phyloP scores from a whole-genome alignment of 495 filamentous ascomycete species.

The Apodospora peruviana region DNA sequence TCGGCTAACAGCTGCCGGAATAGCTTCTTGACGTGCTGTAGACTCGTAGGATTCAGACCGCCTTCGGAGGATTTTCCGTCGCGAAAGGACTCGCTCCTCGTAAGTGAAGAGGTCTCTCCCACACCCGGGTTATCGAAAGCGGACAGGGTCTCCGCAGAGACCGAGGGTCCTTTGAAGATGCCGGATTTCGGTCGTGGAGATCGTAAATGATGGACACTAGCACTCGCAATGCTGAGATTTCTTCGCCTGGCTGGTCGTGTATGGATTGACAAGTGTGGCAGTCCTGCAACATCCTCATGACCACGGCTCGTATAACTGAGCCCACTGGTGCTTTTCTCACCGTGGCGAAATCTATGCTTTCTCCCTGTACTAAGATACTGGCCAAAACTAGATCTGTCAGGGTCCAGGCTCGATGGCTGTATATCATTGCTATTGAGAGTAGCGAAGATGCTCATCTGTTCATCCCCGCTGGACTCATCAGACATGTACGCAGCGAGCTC shows the following conservation, averaged over 20 bases:
- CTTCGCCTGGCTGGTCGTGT: slow-evolving; percentile 58
- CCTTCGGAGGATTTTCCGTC: slow-evolving; percentile 66
- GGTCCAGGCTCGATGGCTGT: slow-evolving; percentile 39
- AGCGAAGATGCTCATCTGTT: slow-evolving; percentile 81
- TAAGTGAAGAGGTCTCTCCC: slow-evolving; percentile 52
- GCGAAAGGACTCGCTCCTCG: slow-evolving; percentile 79
- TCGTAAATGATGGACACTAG: slow-evolving; percentile 54
- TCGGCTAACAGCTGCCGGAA: slow-evolving; percentile 79
- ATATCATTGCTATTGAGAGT: slow-evolving; percentile 51
- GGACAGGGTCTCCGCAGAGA: slow-evolving; percentile 37
- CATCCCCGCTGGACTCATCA: slow-evolving; percentile 87
- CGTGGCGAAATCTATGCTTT: slow-evolving; percentile 65
- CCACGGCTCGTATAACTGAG: slow-evolving; percentile 55
- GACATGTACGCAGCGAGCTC: slow-evolving; percentile 94
- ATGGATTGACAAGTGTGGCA: slow-evolving; percentile 45
- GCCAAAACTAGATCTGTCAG: slow-evolving; percentile 43
- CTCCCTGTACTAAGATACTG: slow-evolving; percentile 58
- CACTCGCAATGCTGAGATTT: slow-evolving; percentile 72
- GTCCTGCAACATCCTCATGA: slow-evolving; percentile 30
- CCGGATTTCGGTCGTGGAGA: slow-evolving; percentile 58
- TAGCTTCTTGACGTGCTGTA: slow-evolving; percentile 81
- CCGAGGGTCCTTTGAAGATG: slow-evolving; percentile 33
- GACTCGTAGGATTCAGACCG: slow-evolving; percentile 78
- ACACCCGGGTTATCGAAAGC: slow-evolving; percentile 24
- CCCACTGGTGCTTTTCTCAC: slow-evolving; percentile 62